These are phyloP conservation scores for Candida boidinii DNA, from an alignment of 805 yeast species.

Conservation along the genomic window DNA sequence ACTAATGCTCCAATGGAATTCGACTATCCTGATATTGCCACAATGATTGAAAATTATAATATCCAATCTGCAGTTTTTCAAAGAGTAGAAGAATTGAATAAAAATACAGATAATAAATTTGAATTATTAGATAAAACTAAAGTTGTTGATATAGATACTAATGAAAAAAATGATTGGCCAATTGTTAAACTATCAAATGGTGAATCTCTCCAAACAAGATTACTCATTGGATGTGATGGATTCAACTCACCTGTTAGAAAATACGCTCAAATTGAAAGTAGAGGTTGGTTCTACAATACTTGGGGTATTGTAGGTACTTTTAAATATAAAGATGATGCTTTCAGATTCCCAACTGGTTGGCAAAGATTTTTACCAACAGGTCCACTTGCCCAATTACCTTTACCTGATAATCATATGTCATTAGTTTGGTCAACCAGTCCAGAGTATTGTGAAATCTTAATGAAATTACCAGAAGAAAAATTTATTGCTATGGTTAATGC, in stretches of 20 bases:
- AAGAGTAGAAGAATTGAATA: constrained; percentile 37
- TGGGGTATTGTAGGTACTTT: constrained; percentile 93
- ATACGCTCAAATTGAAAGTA: constrained; percentile 70
- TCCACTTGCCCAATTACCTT: constrained; percentile 84
- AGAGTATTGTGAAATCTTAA: constrained; percentile 55
- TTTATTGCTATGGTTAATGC: constrained; percentile 76
- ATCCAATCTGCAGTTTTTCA: constrained; percentile 66
- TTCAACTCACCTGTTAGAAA: constrained; percentile 86
- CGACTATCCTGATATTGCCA: constrained; percentile 58
- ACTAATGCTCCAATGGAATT: constrained; percentile 65
- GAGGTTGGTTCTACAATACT: constrained; percentile 88
- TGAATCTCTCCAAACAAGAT: constrained; percentile 50
- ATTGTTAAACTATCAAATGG: constrained; percentile 62
- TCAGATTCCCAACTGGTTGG: constrained; percentile 66
- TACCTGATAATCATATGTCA: constrained; percentile 82
- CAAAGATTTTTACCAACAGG: constrained; percentile 90
- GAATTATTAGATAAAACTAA: constrained; percentile 57
- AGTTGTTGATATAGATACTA: constrained; percentile 46
- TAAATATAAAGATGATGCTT: constrained; percentile 64
- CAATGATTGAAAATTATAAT: constrained; percentile 84
- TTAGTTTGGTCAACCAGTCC: constrained; percentile 91
- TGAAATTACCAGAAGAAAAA: constrained; percentile 47
- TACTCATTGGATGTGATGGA: constrained; percentile 95
- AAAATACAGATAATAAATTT: constrained; percentile 16
- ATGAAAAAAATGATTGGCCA: constrained; percentile 59